Evolutionary conservation across 148 eudicot species (phyloP), one percentile per base, ranked within the genome.

Genomic region (Rhododendron kiyosumense): DNA sequence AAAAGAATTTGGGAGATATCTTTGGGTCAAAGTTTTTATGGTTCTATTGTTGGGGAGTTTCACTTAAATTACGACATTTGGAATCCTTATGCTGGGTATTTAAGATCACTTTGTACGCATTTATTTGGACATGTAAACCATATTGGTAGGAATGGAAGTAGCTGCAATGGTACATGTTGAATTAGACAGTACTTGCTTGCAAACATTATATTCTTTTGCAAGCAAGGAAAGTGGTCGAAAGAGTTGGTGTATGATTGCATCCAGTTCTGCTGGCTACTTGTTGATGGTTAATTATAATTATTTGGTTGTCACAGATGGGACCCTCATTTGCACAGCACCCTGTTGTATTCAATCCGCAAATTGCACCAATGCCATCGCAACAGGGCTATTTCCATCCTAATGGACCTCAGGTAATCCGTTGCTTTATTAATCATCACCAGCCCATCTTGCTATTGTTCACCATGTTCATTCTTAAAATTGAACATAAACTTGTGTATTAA

Each of bases 311-410:
- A 52, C 91, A 97, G 98, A 90, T 93, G 83, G 96, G 96, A 85
- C 95, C 96, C 34, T 88, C 95, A 28, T 95, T 87, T 90, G 88
- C 90, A 34, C 98, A 87, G 78, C 99, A 94, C 87, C 96, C 95
- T 84, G 89, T 94, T 90, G 86, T 95, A 46, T 95, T 87, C 79
- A 94, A 93, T 88, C 96, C 98, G 34, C 98, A 92, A 85, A 95
- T 88, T 86, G 86, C 92, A 41, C 93, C 90, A 69, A 85, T 94
- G 91, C 98, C 92, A 88, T 86, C 97, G 38, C 94, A 95, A 45
- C 98, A 92, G 88, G 88, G 91, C 8, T 97, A 93, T 89, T 95
- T 89, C 87, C 95, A 94, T 88, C 91, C 95, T 30, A 93, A 91
- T 88, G 96, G 92, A 80, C 98, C 98, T 57, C 99, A 97, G 96